Percentiles rank a stretch among this genome's conserved stretches.
Evolutionary conservation across 1,139 yeast genomes (phyloP).

Genomic region (Saccharomyces uvarum): DNA sequence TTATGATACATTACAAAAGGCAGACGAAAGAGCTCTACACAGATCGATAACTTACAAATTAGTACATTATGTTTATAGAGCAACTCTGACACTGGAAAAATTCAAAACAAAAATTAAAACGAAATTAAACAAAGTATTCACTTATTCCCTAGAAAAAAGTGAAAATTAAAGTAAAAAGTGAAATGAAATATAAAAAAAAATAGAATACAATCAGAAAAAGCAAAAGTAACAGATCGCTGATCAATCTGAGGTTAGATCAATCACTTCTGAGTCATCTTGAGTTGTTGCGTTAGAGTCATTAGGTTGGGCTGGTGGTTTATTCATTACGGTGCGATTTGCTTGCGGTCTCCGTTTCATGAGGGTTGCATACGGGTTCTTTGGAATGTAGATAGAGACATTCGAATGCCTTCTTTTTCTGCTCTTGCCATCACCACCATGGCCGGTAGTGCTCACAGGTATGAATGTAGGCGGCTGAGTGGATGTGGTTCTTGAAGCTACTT

Average conservation of each 20-base stretch:
- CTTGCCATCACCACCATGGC: not conserved
- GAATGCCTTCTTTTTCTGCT: not conserved
- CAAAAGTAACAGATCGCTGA: not conserved
- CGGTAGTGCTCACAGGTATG: not conserved
- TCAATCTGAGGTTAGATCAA: conserved; percentile 4
- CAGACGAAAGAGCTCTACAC: not conserved
- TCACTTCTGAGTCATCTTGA: conserved; percentile 1
- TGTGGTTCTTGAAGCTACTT: not conserved
- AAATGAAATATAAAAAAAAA: not conserved
- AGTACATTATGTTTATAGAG: not conserved
- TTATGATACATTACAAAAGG: not conserved
- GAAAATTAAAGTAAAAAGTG: not conserved
- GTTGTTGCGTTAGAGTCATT: not conserved
- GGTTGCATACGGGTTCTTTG: conserved; percentile 5
- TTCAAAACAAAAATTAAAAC: not conserved
- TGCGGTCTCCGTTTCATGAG: conserved; percentile 4
- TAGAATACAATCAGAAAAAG: not conserved
- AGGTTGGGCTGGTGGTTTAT: not conserved
- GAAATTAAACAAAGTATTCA: not conserved
- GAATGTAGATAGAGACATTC: conserved; percentile 3
- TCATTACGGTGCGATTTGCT: not conserved
- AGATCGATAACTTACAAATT: not conserved
- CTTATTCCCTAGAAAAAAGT: not conserved
- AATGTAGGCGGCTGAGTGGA: not conserved
- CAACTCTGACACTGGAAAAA: not conserved